Evolutionary conservation across 208 protist species (phyloP).

Genomic region (Leishmania braziliensis): DNA sequence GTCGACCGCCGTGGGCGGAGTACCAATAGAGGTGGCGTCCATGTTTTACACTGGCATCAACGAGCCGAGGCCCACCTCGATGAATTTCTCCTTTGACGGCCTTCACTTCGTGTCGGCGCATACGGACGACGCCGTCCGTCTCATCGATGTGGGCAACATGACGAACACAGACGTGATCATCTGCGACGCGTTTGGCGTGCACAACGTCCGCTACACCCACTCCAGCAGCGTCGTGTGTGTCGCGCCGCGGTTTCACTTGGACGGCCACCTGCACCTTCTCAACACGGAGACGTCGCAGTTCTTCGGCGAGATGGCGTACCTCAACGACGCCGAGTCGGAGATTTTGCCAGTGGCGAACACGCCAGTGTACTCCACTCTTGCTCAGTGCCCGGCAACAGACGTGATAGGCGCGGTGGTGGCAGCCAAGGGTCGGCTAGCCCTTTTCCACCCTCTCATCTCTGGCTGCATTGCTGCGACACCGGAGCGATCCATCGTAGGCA

Average conservation of each 20-base stretch:
- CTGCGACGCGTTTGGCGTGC: slow-evolving; percentile 65
- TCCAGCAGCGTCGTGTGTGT: slow-evolving; percentile 66
- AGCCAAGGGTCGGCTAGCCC: slow-evolving; percentile 46
- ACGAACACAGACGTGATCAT: slow-evolving; percentile 52
- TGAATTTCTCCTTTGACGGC: slow-evolving; percentile 82
- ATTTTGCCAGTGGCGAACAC: slow-evolving; percentile 41
- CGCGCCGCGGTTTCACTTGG: slow-evolving; percentile 60
- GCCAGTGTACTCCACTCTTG: slow-evolving; percentile 68
- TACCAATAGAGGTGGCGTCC: slow-evolving; percentile 61
- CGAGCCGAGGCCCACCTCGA: slow-evolving; percentile 67
- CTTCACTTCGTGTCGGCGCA: slow-evolving; percentile 70
- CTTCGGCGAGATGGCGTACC: slow-evolving; percentile 63
- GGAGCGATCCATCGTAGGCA: slow-evolving; percentile 45
- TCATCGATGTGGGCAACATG: slow-evolving; percentile 66
- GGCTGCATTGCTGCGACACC: slow-evolving; percentile 70
- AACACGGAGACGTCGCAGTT: slow-evolving; percentile 74
- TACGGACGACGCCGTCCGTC: slow-evolving; percentile 71
- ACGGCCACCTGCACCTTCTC: slow-evolving; percentile 84
- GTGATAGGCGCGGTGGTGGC: slow-evolving; percentile 63
- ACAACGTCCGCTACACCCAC: slow-evolving; percentile 72
- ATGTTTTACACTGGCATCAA: slow-evolving; percentile 75
- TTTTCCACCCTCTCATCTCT: slow-evolving; percentile 83
- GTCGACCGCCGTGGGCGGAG: neutral
- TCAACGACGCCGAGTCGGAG: slow-evolving; percentile 56
- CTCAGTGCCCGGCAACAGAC: slow-evolving; percentile 70